Percentiles rank a stretch among this genome's conserved stretches.
phyloP scores from a whole-genome alignment of 2,329 filamentous ascomycete genomes.

The Epichloe sibirici region DNA sequence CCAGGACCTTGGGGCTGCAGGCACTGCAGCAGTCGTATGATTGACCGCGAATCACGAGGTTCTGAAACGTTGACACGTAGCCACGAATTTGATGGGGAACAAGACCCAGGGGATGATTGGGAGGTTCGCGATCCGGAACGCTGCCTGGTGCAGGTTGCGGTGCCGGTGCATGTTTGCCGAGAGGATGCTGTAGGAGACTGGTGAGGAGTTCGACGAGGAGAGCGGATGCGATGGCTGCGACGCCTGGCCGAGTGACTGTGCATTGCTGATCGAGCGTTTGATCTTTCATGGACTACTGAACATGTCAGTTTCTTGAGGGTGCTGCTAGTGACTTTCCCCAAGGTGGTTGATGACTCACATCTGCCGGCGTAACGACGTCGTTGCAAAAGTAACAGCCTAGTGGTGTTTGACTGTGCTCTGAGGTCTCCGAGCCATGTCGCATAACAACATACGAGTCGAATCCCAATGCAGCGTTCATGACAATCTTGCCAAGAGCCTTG shows the following conservation, averaged over 20 bases:
- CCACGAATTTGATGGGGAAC: constrained; percentile 74
- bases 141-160: constrained; percentile 29
- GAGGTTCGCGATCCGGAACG: constrained; percentile 41
- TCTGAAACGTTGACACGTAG: constrained; percentile 62
- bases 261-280: constrained; percentile 96
- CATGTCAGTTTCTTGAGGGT: not conserved
- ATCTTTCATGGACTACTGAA: constrained; percentile 72
- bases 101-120: constrained; percentile 50
- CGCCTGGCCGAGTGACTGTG: constrained; percentile 86
- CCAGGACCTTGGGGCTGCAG: constrained; percentile 59
- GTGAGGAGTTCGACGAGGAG: constrained; percentile 82
- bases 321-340: not conserved
- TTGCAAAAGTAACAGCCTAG: constrained; percentile 98
- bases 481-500: constrained; percentile 84
- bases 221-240: constrained; percentile 84
- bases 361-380: constrained; percentile 85
- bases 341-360: constrained; percentile 48
- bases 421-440: constrained; percentile 67
- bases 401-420: constrained; percentile 45
- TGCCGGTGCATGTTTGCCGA: constrained; percentile 50
- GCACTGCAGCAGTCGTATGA: constrained; percentile 75
- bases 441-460: constrained; percentile 97
- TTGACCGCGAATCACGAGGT: constrained; percentile 58
- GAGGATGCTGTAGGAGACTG: constrained; percentile 76
- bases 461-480: constrained; percentile 90